A percentile compares a stretch with the other conserved stretches of the same genome.
These are phyloP conservation scores for Chalciporus sp. DNA, from an alignment of 1,284 basidiomycete genomes.

Conservation along the genomic window DNA sequence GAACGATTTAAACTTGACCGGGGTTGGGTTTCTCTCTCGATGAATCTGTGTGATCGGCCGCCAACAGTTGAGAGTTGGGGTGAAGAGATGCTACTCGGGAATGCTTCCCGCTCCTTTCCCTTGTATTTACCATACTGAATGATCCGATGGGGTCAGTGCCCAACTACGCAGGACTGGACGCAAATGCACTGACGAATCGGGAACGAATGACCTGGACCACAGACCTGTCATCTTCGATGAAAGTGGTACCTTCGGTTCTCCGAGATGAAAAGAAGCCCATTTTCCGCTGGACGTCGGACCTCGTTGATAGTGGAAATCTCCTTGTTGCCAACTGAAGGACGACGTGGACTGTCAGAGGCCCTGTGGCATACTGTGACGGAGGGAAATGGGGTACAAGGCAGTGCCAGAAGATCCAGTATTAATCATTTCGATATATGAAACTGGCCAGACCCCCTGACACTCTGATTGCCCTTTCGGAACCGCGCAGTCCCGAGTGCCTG, in stretches of 20 bases:
- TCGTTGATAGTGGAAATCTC: constrained; percentile 1
- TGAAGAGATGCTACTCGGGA: constrained; percentile 17
- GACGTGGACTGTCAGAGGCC: constrained; percentile 1
- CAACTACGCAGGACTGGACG: constrained; percentile 17
- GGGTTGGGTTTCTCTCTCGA: constrained; percentile 17
- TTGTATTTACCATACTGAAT: constrained; percentile 66
- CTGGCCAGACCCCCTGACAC: constrained; percentile 31
- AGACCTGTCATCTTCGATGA: constrained; percentile 43
- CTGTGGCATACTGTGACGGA: constrained; percentile 15
- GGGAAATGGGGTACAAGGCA: constrained; percentile 8
- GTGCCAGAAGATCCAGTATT: constrained; percentile 27
- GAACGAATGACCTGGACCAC: constrained; percentile 71
- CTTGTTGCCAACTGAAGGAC: not conserved
- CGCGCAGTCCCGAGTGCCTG: constrained; percentile 1
- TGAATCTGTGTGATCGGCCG: constrained; percentile 23
- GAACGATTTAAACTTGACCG: constrained; percentile 10
- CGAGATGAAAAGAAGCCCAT: constrained; percentile 64
- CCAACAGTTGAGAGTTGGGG: constrained; percentile 27
- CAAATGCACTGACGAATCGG: constrained; percentile 60
- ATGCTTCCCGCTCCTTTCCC: constrained; percentile 58
- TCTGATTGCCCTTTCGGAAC: constrained; percentile 20
- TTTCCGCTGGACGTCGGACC: constrained; percentile 6
- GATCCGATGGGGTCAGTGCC: constrained; percentile 10
- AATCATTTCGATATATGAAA: constrained; percentile 8
- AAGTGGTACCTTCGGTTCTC: constrained; percentile 42